Conservation (phyloP, 1,284 basidiomycete genomes). For the Agaricales sp. region DNA sequence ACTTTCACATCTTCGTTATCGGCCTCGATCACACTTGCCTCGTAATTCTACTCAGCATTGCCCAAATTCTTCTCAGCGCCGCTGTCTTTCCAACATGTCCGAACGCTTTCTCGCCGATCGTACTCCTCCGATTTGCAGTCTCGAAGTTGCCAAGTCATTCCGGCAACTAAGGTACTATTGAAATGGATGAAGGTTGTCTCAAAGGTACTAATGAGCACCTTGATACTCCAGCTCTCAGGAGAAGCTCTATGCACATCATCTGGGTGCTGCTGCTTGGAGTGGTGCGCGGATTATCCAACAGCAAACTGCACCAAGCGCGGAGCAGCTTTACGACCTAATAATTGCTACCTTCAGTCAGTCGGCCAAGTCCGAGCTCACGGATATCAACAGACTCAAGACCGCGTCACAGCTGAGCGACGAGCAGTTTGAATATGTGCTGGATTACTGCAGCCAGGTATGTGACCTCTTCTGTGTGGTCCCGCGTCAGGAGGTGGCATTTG, state of each 20-base stretch:
- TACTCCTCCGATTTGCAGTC: conserved; percentile 53
- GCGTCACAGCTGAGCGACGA: conserved; percentile 40
- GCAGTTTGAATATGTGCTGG: conserved; percentile 61
- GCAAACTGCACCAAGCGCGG: conserved; percentile 12
- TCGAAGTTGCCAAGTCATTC: conserved; percentile 58
- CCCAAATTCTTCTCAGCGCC: neutral
- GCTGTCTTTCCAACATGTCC: conserved; percentile 6
- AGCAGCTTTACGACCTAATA: conserved; percentile 58
- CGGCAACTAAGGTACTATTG: conserved; percentile 47
- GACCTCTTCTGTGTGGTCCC: neutral
- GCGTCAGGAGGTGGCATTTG: too few species aligned
- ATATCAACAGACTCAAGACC: conserved; percentile 42
- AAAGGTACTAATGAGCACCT: too few species aligned
- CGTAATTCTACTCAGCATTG: neutral
- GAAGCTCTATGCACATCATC: conserved; percentile 66
- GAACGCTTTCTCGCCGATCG: conserved; percentile 66
- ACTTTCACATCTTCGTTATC: conserved; percentile 9
- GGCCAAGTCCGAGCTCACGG: conserved; percentile 34
- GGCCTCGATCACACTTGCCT: conserved; percentile 6
- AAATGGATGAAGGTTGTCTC: too few species aligned
- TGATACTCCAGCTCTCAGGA: conserved; percentile 43
- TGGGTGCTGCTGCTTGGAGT: conserved; percentile 67
- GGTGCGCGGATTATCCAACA: conserved; percentile 72
- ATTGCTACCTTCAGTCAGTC: conserved; percentile 56
- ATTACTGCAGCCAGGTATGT: conserved; percentile 62